These are phyloP conservation scores for Buddleja alternifolia DNA, from an alignment of 257 asterid species.

Conservation along the genomic window DNA sequence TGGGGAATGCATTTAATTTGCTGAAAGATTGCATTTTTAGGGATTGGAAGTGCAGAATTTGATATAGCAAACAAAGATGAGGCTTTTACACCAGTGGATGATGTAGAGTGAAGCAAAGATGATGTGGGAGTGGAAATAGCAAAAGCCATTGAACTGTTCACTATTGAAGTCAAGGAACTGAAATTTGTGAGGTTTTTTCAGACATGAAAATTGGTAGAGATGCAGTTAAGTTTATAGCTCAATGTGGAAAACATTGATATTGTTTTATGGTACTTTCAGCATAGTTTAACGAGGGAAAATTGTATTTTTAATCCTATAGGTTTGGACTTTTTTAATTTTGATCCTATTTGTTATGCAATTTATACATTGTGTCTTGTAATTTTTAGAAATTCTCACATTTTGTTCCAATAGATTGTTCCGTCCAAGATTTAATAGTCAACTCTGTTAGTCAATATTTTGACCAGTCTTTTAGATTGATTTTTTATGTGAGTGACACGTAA, in stretches of 20 bases:
- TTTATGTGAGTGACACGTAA: too few relatives aligned
- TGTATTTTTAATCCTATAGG: too few relatives aligned
- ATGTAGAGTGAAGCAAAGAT: constrained; percentile 36
- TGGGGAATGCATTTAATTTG: constrained; percentile 48
- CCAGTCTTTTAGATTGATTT: too few relatives aligned
- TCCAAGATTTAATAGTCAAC: too few relatives aligned
- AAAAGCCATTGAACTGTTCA: constrained; percentile 51
- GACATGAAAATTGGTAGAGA: constrained; percentile 34
- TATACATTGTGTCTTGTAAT: too few relatives aligned
- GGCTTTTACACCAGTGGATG: constrained; percentile 31
- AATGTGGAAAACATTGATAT: constrained; percentile 20
- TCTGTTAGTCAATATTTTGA: too few relatives aligned
- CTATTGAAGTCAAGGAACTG: constrained; percentile 27
- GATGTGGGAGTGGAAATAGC: constrained; percentile 53
- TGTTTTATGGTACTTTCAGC: neutral
- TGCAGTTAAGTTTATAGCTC: constrained; percentile 17
- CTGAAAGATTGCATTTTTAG: constrained; percentile 47
- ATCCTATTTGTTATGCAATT: too few relatives aligned
- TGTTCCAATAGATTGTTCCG: too few relatives aligned
- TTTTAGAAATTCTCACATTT: too few relatives aligned
- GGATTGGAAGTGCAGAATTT: constrained; percentile 44
- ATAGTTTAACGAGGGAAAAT: too few relatives aligned
- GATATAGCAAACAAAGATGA: constrained; percentile 36
- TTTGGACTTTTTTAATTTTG: too few relatives aligned
- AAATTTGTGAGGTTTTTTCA: constrained; percentile 31